Conservation (phyloP, 495 filamentous ascomycete species). For the Cercophora scortea region DNA sequence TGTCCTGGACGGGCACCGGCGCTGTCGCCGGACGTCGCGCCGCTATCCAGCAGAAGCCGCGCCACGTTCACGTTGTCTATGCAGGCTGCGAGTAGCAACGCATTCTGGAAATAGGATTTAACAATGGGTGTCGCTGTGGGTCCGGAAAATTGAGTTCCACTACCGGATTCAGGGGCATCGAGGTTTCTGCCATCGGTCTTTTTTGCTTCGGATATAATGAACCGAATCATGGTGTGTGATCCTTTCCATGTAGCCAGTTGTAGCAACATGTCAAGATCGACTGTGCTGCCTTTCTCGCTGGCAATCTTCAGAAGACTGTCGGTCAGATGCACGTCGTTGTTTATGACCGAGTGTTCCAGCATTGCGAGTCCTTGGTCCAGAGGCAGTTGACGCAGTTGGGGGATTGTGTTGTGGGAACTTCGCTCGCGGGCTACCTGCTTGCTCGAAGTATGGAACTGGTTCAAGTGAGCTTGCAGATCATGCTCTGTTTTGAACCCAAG, state of each 20-base stretch:
- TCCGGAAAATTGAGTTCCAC: too few relatives aligned
- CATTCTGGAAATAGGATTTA: background rate
- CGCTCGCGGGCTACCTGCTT: too few relatives aligned
- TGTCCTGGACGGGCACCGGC: background rate
- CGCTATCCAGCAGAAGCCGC: background rate
- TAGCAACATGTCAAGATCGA: background rate
- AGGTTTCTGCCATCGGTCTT: background rate
- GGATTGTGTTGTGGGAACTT: too few relatives aligned
- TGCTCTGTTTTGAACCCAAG: background rate
- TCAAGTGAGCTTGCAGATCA: background rate
- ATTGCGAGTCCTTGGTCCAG: background rate
- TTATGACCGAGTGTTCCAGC: background rate
- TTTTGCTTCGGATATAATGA: background rate
- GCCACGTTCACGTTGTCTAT: background rate
- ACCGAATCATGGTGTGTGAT: background rate
- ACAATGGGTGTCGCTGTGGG: too few relatives aligned
- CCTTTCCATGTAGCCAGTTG: background rate
- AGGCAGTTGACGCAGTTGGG: too few relatives aligned
- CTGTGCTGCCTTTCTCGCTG: background rate
- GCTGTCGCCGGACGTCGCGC: background rate
- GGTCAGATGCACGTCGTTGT: background rate
- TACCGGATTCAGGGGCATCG: background rate
- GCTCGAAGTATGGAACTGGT: background rate
- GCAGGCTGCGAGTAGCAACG: background rate
- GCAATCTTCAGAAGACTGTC: background rate